These are phyloP conservation scores for Nemania sp. DNA, from an alignment of 2,329 filamentous ascomycete species.

Conservation along the genomic window DNA sequence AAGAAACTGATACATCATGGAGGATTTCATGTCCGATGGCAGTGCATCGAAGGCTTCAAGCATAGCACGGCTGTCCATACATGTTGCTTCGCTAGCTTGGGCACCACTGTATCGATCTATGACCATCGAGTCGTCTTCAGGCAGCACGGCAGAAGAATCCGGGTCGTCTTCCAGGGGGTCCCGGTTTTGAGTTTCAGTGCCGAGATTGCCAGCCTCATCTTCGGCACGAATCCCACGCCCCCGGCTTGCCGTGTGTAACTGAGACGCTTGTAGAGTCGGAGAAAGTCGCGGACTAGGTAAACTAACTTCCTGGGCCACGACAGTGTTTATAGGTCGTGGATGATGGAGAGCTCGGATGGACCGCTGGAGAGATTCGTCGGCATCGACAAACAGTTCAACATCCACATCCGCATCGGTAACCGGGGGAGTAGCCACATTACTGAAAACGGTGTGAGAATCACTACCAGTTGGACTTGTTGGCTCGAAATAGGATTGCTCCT, in stretches of 20 bases:
- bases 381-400: conserved; percentile 61
- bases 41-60: conserved; percentile 89
- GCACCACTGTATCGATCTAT: conserved; percentile 35
- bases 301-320: conserved; percentile 83
- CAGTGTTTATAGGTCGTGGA: conserved; percentile 65
- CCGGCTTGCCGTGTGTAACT: conserved; percentile 50
- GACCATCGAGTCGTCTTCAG: conserved; percentile 34
- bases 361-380: conserved; percentile 54
- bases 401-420: conserved; percentile 74
- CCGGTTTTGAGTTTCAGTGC: conserved; percentile 51
- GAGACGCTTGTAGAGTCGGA: conserved; percentile 79
- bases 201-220: conserved; percentile 42
- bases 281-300: conserved; percentile 94
- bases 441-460: conserved; percentile 64
- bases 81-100: conserved; percentile 42
- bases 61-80: conserved; percentile 84
- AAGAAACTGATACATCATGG: conserved; percentile 95
- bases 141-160: conserved; percentile 29
- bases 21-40: conserved; percentile 88
- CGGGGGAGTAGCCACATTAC: conserved; percentile 73
- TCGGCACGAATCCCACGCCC: conserved; percentile 49
- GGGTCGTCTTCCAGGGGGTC: conserved; percentile 45
- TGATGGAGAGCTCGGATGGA: conserved; percentile 53
- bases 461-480: conserved; percentile 57
- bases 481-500: conserved; percentile 49